Evolutionary conservation across 2,329 filamentous ascomycete genomes (phyloP).

Genomic region (Talaromyces piceae): DNA sequence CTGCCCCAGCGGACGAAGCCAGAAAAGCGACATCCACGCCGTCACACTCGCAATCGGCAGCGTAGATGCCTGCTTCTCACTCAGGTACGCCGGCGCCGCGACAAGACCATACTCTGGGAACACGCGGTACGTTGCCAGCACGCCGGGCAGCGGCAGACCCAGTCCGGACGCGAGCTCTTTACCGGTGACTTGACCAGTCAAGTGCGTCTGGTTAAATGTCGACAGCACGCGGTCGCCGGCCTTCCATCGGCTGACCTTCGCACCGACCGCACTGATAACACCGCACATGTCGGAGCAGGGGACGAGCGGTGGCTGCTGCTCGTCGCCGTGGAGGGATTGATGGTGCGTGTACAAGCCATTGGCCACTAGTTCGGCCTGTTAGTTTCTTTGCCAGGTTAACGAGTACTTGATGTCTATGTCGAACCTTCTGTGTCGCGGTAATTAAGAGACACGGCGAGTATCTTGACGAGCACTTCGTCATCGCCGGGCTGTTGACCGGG

Average conservation of each 20-base stretch:
- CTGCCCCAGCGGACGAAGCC: slow-evolving; percentile 25
- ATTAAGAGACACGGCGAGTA: slow-evolving; percentile 47
- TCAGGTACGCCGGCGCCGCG: slow-evolving; percentile 31
- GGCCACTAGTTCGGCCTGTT: slow-evolving; percentile 47
- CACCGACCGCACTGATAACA: slow-evolving; percentile 46
- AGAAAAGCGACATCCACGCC: slow-evolving; percentile 44
- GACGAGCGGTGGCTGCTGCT: slow-evolving; percentile 38
- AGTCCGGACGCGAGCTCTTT: slow-evolving; percentile 51
- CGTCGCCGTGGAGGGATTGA: slow-evolving; percentile 38
- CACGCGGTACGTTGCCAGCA: slow-evolving; percentile 37
- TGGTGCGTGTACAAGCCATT: slow-evolving; percentile 63
- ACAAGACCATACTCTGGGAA: slow-evolving; percentile 36
- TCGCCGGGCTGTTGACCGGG: slow-evolving; percentile 43
- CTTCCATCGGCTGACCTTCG: slow-evolving; percentile 42
- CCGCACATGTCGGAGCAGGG: slow-evolving; percentile 67
- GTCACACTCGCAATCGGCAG: slow-evolving; percentile 44
- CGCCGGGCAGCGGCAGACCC: slow-evolving; percentile 50
- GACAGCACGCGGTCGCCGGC: slow-evolving; percentile 59
- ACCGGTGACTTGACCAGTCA: slow-evolving; percentile 53
- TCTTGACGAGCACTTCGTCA: slow-evolving; percentile 48
- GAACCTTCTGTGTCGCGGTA: slow-evolving; percentile 29
- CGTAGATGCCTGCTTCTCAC: slow-evolving; percentile 33
- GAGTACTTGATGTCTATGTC: neutral
- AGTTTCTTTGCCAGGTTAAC: neutral
- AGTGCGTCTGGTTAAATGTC: slow-evolving; percentile 50